Evolutionary conservation across 2,329 filamentous ascomycete genomes (phyloP), one percentile per base, ranked within the genome.

Genomic region (Penicillium psychrosexuale): DNA sequence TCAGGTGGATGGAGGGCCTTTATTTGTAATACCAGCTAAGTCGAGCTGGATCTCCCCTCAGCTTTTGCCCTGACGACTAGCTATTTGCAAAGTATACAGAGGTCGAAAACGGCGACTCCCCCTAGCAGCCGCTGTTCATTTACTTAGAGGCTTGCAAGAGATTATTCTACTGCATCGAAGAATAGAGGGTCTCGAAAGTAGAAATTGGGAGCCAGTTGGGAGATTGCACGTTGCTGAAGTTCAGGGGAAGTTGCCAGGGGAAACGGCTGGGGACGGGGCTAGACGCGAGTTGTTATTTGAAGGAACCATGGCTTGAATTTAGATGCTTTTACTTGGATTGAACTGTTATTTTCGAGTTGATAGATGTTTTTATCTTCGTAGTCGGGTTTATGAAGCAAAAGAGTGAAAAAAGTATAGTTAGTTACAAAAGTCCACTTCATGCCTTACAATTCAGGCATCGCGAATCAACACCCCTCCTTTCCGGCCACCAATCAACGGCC

Each of bases 391-490:
- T 30, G 28, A 36, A n/a, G 45, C 6, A 11, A 43, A 43, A 43
- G 40, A 28, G 40, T 43, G 8, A 27, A 45, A 31, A 45, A n/a
- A 31, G 45, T 36, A 4, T 47, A 47, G 2, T 22, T 22, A 22
- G 19, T 22, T 45, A 45, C 30, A 45, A 36, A 46, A 33, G 24
- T 39, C 33, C 17, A 31, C 42, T 24, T 24, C 3, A 3, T 4
- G 51, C 51, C 51, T 53, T 8, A 40, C 5, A 8, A 42, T 48
- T 53, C 28, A 28, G 51, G 51, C 51, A 49, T 53, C 22, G 28
- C 37, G 51, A 37, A 49, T 2, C 6, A 42, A 55, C 47, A 55
- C 52, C 52, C 52, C 46, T 54, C 51, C 51, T 33, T 38, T 3
- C 15, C 17, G 8, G 50, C 40, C 40, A 51, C 52, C 52, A 55